Evolutionary conservation across 768 basidiomycete genomes (phyloP), one percentile per base, ranked within the genome.

Genomic region (Suillus bovinus): DNA sequence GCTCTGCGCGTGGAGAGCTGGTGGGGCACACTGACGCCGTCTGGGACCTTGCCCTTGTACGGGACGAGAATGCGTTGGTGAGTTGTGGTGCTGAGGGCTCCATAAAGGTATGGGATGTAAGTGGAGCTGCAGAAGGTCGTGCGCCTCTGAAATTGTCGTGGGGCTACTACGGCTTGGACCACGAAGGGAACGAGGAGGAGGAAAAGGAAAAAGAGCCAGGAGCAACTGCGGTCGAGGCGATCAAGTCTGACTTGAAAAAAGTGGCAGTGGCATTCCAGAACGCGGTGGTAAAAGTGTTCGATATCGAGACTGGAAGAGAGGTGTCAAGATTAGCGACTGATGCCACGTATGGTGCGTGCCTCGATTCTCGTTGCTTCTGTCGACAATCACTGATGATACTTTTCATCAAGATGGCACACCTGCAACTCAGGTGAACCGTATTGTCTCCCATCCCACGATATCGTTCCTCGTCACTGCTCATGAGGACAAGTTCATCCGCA

Each of bases 11-110:
- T 41, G 90, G 90, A 38, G 88, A 90, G 66, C 82, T 99, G 33
- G 87, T 96, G 34, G 94, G 96, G 4, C 94, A 97, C 73, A 93
- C 94, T 5, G 96, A 99, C 72, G 94, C 94, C 6, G 91, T 98
- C 29, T 99, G 97, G 97, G 97, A 95, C 71, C 79, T 99, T 57
- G 89, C 91, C 11, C 84, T 96, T 24, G 85, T 94, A 31, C 83
- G 91, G 60, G 90, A 92, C 64, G 91, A 93, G 72, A 86, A 85
- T 61, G 88, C 90, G 9, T 82, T 99, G 46, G 91, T 96, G 61
- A 93, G 91, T 66, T 94, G 92, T 72, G 90, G 92, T 52, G 91
- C 95, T 5, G 96, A 99, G 72, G 96, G 96, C 22, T 78, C 85
- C 0, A 90, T 98, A 67, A 97, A 97, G 76, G 86, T 96, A 16